Evolutionary conservation across 495 filamentous ascomycete species (phyloP).

Genomic region (Friedmanniomyces endolithicus): DNA sequence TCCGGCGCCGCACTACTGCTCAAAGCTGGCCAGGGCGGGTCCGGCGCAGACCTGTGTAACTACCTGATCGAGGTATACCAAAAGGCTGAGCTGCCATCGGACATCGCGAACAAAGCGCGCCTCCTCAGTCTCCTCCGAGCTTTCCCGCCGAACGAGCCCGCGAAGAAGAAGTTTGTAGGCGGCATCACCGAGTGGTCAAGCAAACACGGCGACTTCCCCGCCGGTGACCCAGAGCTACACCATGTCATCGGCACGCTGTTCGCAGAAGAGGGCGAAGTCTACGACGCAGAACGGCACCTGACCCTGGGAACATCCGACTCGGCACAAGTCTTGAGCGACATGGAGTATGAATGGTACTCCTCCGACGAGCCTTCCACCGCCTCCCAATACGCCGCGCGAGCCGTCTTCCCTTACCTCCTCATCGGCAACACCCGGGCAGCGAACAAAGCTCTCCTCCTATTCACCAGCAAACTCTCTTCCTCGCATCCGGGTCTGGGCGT

Average conservation of each 20-base stretch:
- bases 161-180: constrained; percentile 76
- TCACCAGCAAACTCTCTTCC: constrained; percentile 57
- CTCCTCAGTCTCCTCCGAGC: constrained; percentile 55
- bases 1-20: constrained; percentile 74
- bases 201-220: constrained; percentile 71
- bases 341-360: constrained; percentile 90
- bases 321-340: constrained; percentile 57
- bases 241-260: constrained; percentile 82
- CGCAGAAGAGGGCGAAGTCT: constrained; percentile 75
- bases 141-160: constrained; percentile 75
- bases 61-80: constrained; percentile 79
- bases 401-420: constrained; percentile 83
- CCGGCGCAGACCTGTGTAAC: constrained; percentile 79
- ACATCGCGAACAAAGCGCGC: constrained; percentile 51
- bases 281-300: constrained; percentile 87
- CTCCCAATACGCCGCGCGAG: constrained; percentile 76
- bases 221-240: constrained; percentile 90
- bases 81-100: constrained; percentile 63
- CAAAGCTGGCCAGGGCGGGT: constrained; percentile 78
- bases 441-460: constrained; percentile 65
- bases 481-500: constrained; percentile 57
- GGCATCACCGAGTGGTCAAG: constrained; percentile 87
- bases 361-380: constrained; percentile 80
- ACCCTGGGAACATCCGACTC: constrained; percentile 82
- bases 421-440: constrained; percentile 82